Evolutionary conservation across 306 rosid species (phyloP).

Genomic region (Cicer cuneatum): DNA sequence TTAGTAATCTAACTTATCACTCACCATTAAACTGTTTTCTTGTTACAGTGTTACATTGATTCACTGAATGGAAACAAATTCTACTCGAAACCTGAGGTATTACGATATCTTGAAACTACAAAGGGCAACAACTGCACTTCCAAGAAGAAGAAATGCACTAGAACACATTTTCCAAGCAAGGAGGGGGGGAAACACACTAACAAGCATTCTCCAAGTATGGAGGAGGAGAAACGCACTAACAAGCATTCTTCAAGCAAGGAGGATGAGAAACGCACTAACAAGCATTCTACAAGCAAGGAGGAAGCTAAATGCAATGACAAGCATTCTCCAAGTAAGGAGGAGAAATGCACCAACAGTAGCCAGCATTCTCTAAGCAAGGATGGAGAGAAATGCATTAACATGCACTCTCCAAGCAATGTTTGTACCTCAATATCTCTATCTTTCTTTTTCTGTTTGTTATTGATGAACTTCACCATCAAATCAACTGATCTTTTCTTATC

Average conservation of each 20-base stretch:
- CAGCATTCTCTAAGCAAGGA: slow-evolving; percentile 32
- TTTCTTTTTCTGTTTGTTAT: slow-evolving; percentile 19
- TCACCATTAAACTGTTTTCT: slow-evolving; percentile 32
- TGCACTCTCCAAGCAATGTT: slow-evolving; percentile 56
- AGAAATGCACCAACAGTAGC: slow-evolving; percentile 11
- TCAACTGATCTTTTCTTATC: slow-evolving; percentile 2
- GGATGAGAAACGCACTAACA: slow-evolving; percentile 38
- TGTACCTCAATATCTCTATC: slow-evolving; percentile 42
- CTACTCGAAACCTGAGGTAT: slow-evolving; percentile 87
- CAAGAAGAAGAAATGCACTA: slow-evolving; percentile 46
- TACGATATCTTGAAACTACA: slow-evolving; percentile 66
- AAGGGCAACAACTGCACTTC: slow-evolving; percentile 47
- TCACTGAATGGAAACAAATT: slow-evolving; percentile 64
- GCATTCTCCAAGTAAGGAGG: slow-evolving; percentile 46
- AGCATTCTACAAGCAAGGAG: slow-evolving; percentile 49
- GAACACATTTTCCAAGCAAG: slow-evolving; percentile 47
- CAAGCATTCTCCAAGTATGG: slow-evolving; percentile 23
- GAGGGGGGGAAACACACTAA: slow-evolving; percentile 45
- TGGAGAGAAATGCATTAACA: slow-evolving; percentile 41
- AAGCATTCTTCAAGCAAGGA: slow-evolving; percentile 36
- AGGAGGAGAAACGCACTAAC: slow-evolving; percentile 36
- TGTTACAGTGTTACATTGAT: slow-evolving; percentile 76
- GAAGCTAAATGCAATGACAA: slow-evolving; percentile 39
- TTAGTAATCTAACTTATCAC: slow-evolving; percentile 21
- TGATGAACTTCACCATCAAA: slow-evolving; percentile 19